Conservation (phyloP, 2,329 filamentous ascomycete species). For the Zasmidium citrigriseum region DNA sequence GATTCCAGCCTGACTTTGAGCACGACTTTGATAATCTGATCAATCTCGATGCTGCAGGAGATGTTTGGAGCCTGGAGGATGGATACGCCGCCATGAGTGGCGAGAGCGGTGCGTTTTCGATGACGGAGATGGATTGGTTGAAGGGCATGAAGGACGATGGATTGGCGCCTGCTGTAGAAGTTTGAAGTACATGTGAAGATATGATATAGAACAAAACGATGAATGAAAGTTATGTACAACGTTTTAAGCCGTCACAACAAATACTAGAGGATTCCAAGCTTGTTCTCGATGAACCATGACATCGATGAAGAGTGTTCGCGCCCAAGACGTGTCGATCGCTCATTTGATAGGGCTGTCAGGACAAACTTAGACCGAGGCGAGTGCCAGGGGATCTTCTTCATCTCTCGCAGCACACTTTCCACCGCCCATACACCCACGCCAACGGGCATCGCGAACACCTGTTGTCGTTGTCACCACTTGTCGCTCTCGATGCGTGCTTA, state of each 20-base stretch:
- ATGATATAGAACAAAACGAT: background rate
- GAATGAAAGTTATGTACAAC: too few species aligned
- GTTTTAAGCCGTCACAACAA: too few species aligned
- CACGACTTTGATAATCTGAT: slow-evolving; percentile 40
- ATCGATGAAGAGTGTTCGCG: background rate
- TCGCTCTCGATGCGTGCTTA: slow-evolving; percentile 7
- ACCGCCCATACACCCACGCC: background rate
- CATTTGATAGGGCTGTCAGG: background rate
- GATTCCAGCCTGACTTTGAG: slow-evolving; percentile 28
- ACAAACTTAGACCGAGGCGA: background rate
- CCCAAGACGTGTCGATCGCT: background rate
- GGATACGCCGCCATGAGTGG: slow-evolving; percentile 35
- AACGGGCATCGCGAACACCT: slow-evolving; percentile 1
- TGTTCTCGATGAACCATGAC: background rate
- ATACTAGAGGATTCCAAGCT: too few species aligned
- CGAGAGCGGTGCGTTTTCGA: slow-evolving; percentile 34
- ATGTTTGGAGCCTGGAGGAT: slow-evolving; percentile 34
- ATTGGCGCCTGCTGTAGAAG: slow-evolving; percentile 11
- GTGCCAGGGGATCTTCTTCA: background rate
- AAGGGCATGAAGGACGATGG: slow-evolving; percentile 33
- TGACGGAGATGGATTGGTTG: slow-evolving; percentile 41
- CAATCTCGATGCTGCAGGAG: slow-evolving; percentile 38
- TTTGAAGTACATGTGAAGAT: background rate
- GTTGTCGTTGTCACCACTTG: background rate
- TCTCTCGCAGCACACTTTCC: background rate